Base-by-base conservation (phyloP, 441 rosid species). In the Eutrema salsugineum region DNA sequence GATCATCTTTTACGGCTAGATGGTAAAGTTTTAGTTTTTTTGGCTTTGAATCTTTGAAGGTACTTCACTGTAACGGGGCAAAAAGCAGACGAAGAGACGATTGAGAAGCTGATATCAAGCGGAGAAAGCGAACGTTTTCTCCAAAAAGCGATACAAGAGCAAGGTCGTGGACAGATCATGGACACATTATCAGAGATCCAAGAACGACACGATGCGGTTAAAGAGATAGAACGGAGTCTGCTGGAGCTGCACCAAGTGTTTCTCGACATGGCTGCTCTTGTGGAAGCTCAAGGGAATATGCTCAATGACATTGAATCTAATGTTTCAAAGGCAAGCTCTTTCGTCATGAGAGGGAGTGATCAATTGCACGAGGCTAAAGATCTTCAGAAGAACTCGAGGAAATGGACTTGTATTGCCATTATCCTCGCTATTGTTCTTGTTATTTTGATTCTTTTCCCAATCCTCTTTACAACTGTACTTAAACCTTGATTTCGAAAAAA, bases 131-230 rank as follows among this genome's bases (percentile, higher is more conserved):
- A 84, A 63, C 77, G 62, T 6, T 80, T 86, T 16, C 81, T 86
- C 15, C 87, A 82, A 49, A 84, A 86, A 73, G 90, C 87, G 12
- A 84, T 86, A 58, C 83, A 86, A 66, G 86, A 86, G 71, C 90
- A 82, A 63, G 88, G 90, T 1, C 79, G 86, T 0, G 85, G 86
- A 11, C 85, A 86, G 30, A 76, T 84, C 20, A 54, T 82, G 75
- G 90, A 84, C 77, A 82, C 83, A 14, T 64, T 84, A 39, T 81
- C 86, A 5, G 90, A 84, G 74, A 84, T 86, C 42, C 90, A 86
- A 69, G 90, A 84, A 75, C 73, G 88, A 51, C 84, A 74, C 6
- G 81, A 79, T 46, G 76, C 86, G 0, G 83, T 86, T 17, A 81
- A 78, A 68, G 90, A 84, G 69, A 86, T 84, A 28, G 87, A 86